Evolutionary conservation across 2,329 filamentous ascomycete species (phyloP).

Genomic region (Sporothrix dimorphospora): DNA sequence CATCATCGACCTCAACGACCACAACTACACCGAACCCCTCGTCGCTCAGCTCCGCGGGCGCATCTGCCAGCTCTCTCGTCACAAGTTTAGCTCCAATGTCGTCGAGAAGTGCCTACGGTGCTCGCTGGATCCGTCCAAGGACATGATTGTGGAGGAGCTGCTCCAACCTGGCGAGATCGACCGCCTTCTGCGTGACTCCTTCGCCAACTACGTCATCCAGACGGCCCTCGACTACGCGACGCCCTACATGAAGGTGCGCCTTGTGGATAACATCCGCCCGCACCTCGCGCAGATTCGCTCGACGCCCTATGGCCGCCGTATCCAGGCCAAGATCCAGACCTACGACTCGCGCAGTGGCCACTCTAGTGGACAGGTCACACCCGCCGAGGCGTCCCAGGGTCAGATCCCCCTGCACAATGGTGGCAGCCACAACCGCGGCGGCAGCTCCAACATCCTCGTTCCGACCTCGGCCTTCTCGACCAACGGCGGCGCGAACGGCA

Average conservation of each 20-base stretch:
- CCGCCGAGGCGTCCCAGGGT: slow-evolving; percentile 56
- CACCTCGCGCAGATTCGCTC: slow-evolving; percentile 82
- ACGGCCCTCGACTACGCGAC: slow-evolving; percentile 89
- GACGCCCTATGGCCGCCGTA: slow-evolving; percentile 92
- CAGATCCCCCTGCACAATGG: slow-evolving; percentile 54
- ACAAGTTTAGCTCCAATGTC: slow-evolving; percentile 99
- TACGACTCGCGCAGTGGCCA: slow-evolving; percentile 53
- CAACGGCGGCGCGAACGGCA: slow-evolving; percentile 39
- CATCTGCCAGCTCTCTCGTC: slow-evolving; percentile 76
- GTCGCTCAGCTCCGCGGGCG: slow-evolving; percentile 77
- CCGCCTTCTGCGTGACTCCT: slow-evolving; percentile 85
- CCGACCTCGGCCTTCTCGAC: slow-evolving; percentile 39
- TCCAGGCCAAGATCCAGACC: slow-evolving; percentile 81
- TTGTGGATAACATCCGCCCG: slow-evolving; percentile 84
- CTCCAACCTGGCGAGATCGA: slow-evolving; percentile 75
- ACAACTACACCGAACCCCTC: slow-evolving; percentile 84
- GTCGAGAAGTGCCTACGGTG: slow-evolving; percentile 96
- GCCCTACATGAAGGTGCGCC: slow-evolving; percentile 68
- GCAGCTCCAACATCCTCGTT: slow-evolving; percentile 45
- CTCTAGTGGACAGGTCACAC: slow-evolving; percentile 54
- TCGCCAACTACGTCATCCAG: slow-evolving; percentile 97
- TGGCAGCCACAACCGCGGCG: slow-evolving; percentile 46
- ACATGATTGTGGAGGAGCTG: slow-evolving; percentile 84
- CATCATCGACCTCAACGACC: slow-evolving; percentile 91
- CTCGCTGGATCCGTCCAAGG: slow-evolving; percentile 72